Evolutionary conservation across 1,284 basidiomycete species (phyloP).

Genomic region (Naganishia sp.): DNA sequence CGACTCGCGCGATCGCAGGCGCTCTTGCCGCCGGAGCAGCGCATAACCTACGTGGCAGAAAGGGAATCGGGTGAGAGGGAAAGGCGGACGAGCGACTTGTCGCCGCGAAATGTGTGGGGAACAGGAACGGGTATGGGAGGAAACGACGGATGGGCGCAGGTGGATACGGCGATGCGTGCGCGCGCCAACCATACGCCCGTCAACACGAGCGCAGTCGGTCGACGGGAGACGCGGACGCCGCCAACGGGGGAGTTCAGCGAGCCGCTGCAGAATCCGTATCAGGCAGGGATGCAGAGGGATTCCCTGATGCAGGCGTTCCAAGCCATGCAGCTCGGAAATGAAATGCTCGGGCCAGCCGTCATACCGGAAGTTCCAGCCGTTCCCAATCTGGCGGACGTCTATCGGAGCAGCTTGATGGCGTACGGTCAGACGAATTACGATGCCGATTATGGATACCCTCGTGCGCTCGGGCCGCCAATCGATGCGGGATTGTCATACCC

Average conservation of each 20-base stretch:
- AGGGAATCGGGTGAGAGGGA: background rate
- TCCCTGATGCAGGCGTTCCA: conserved; percentile 50
- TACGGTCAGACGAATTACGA: background rate
- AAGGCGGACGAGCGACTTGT: conserved; percentile 16
- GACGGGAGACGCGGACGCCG: conserved; percentile 46
- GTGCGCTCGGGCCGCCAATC: background rate
- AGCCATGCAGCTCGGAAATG: conserved; percentile 42
- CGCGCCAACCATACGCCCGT: conserved; percentile 34
- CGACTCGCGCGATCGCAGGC: conserved; percentile 48
- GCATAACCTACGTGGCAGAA: conserved; percentile 14
- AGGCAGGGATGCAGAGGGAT: conserved; percentile 31
- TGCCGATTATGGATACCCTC: background rate
- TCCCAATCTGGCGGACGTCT: background rate
- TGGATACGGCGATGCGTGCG: conserved; percentile 46
- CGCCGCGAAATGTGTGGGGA: conserved; percentile 1
- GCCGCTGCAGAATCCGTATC: conserved; percentile 5
- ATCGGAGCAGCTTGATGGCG: conserved; percentile 1
- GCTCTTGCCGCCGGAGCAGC: conserved; percentile 46
- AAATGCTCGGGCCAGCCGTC: conserved; percentile 19
- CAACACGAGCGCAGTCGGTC: conserved; percentile 5
- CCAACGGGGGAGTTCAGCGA: background rate
- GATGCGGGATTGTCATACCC: background rate
- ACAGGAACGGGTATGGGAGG: background rate
- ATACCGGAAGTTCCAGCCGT: background rate
- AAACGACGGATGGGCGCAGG: conserved; percentile 38